Evolutionary conservation across 768 basidiomycete genomes (phyloP).

Genomic region (Tephrocybe sp.): DNA sequence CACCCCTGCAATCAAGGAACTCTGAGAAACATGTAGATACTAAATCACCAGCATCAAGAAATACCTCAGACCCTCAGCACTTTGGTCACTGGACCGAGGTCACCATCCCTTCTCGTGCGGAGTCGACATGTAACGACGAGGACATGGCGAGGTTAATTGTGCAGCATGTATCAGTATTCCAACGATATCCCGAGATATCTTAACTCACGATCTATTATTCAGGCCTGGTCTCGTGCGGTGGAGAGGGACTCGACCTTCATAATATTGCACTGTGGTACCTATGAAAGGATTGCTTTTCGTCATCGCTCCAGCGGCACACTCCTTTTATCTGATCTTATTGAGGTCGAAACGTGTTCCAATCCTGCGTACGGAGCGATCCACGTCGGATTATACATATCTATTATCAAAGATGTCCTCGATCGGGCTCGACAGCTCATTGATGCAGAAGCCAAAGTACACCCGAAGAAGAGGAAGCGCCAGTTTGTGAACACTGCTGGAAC

Average conservation of each 20-base stretch:
- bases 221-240: background rate
- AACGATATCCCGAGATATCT: background rate
- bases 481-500: background rate
- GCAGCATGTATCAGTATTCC: background rate
- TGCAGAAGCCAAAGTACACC: too few relatives aligned
- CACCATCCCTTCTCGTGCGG: background rate
- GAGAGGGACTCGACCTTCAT: background rate
- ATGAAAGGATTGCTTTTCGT: background rate
- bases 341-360: background rate
- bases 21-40: too few relatives aligned
- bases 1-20: background rate
- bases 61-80: background rate
- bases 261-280: background rate
- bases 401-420: background rate
- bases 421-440: background rate
- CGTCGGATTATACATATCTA: background rate
- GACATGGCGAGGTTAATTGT: background rate
- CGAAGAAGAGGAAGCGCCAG: too few relatives aligned
- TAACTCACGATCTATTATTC: too few relatives aligned
- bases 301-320: background rate
- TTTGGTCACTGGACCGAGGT: background rate
- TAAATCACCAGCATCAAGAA: too few relatives aligned
- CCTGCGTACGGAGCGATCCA: background rate
- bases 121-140: background rate
- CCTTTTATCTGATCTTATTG: background rate